Evolutionary conservation across 345 rosid species (phyloP).

Genomic region (Lumnitzera racemosa): DNA sequence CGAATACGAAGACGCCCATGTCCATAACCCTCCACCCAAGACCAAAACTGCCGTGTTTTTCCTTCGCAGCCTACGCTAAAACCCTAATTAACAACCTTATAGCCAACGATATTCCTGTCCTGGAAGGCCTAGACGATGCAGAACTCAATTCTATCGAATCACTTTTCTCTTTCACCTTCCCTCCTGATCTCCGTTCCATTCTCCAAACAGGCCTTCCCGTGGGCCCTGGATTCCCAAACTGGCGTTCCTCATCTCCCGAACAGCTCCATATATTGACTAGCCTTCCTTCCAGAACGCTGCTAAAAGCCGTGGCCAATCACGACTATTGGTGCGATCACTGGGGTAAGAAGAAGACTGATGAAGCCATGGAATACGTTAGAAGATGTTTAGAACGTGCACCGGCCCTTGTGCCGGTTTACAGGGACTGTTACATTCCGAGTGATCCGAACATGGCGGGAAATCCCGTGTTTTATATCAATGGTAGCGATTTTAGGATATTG

Average conservation of each 20-base stretch:
- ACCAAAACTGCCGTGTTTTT: slow-evolving; percentile 42
- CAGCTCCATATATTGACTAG: slow-evolving; percentile 44
- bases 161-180: slow-evolving; percentile 54
- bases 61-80: slow-evolving; percentile 65
- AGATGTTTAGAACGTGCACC: slow-evolving; percentile 34
- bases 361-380: slow-evolving; percentile 24
- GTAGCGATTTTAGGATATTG: slow-evolving; percentile 35
- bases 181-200: slow-evolving; percentile 78
- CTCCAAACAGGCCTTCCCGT: slow-evolving; percentile 75
- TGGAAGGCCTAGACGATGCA: slow-evolving; percentile 50
- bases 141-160: slow-evolving; percentile 63
- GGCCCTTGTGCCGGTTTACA: slow-evolving; percentile 52
- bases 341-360: slow-evolving; percentile 28
- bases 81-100: slow-evolving; percentile 39
- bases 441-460: slow-evolving; percentile 50
- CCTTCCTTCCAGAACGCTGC: slow-evolving; percentile 44
- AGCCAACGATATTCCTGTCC: slow-evolving; percentile 40
- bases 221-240: slow-evolving; percentile 63
- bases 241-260: slow-evolving; percentile 64
- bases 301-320: slow-evolving; percentile 31
- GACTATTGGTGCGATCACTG: slow-evolving; percentile 71
- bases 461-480: slow-evolving; percentile 61
- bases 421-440: slow-evolving; percentile 58
- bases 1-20: slow-evolving; percentile 2
- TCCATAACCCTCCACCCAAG: slow-evolving; percentile 3